Conservation (phyloP, 2,329 filamentous ascomycete species). For the Cladorrhinum sp. region DNA sequence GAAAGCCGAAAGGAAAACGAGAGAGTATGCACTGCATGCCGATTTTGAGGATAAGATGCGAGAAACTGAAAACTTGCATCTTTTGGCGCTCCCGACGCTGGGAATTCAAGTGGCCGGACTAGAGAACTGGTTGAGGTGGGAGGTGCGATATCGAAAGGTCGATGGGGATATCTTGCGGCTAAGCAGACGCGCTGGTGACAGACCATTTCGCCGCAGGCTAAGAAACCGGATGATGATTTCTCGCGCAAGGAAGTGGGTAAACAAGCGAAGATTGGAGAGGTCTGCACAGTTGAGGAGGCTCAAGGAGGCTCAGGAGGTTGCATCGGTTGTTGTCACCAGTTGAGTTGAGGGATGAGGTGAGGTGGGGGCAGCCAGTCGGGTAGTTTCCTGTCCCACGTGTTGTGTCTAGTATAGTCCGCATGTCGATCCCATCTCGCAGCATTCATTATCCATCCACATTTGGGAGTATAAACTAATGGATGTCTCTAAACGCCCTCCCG, state of each 20-base stretch:
- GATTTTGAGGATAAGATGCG: neutral
- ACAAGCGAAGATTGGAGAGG: neutral
- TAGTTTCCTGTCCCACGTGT: neutral
- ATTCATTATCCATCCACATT: too few species aligned
- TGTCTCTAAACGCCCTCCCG: neutral
- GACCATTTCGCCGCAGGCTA: conserved; percentile 7
- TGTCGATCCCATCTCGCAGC: too few species aligned
- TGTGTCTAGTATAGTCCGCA: too few species aligned
- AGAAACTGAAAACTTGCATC: conserved; percentile 28
- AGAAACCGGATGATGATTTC: neutral
- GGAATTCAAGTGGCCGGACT: conserved; percentile 46
- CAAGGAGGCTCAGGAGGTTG: neutral
- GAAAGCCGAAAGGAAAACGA: neutral
- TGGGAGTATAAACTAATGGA: neutral
- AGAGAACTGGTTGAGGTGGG: conserved; percentile 48
- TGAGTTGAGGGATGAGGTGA: neutral
- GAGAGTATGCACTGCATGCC: neutral
- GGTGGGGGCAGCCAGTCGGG: neutral
- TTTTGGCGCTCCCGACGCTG: conserved; percentile 54
- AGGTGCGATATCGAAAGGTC: conserved; percentile 50
- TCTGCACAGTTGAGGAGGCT: neutral
- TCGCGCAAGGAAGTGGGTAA: neutral
- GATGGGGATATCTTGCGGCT: conserved; percentile 40
- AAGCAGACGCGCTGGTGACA: neutral
- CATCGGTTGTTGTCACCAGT: neutral